Conservation (phyloP, 495 filamentous ascomycete genomes). For the Penicillium crystallinum region DNA sequence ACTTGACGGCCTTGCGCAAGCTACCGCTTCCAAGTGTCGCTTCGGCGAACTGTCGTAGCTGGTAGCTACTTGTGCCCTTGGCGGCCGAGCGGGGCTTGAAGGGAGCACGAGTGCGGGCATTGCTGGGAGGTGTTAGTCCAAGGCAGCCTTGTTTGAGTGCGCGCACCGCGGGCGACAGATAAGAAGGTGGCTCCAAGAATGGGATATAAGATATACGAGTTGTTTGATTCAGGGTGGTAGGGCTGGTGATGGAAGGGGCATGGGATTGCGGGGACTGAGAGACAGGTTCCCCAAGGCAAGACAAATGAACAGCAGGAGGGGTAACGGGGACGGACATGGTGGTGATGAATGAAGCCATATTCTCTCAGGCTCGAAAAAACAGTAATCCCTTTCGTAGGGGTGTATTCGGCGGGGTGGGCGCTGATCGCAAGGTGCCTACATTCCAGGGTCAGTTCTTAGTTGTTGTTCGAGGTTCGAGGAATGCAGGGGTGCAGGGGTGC, state of each 20-base stretch:
- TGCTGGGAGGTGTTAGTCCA: slow-evolving; percentile 58
- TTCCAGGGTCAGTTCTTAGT: slow-evolving; percentile 16
- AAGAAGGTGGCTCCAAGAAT: slow-evolving; percentile 34
- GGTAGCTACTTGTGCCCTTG: slow-evolving; percentile 91
- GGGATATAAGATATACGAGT: slow-evolving; percentile 31
- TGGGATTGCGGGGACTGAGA: slow-evolving; percentile 13
- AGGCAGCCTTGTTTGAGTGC: slow-evolving; percentile 32
- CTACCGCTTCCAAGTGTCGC: slow-evolving; percentile 93
- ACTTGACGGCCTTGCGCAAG: slow-evolving; percentile 89
- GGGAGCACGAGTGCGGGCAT: slow-evolving; percentile 80
- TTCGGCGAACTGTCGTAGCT: slow-evolving; percentile 95
- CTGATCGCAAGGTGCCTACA: slow-evolving; percentile 26
- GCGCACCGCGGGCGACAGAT: slow-evolving; percentile 39
- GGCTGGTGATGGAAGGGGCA: slow-evolving; percentile 18
- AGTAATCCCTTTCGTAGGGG: slow-evolving; percentile 4
- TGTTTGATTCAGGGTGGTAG: slow-evolving; percentile 26
- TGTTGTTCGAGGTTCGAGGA: neutral
- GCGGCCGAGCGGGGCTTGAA: slow-evolving; percentile 86
- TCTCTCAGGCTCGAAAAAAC: slow-evolving; percentile 8
- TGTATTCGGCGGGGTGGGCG: slow-evolving; percentile 16
- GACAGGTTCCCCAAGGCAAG: slow-evolving; percentile 29
- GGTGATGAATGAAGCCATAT: slow-evolving; percentile 63
- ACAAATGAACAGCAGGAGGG: slow-evolving; percentile 30
- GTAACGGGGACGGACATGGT: slow-evolving; percentile 59
- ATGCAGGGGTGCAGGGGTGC: neutral